phyloP scores from a whole-genome alignment of 139 green algal genomes.

The Asterochloris sp. region DNA sequence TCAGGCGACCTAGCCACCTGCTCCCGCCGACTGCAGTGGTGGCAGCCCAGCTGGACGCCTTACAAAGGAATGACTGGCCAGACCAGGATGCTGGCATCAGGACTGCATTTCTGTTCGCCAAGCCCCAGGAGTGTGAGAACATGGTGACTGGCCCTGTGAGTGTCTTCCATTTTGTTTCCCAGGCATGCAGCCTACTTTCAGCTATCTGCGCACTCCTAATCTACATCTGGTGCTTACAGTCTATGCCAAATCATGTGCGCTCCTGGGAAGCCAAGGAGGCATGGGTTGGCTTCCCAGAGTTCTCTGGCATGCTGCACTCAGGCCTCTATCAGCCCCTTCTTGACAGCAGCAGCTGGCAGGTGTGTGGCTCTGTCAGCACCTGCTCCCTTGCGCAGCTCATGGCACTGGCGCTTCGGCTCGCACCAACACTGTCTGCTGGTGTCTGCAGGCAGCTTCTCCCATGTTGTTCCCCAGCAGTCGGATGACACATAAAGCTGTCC shows the following conservation, averaged over 20 bases:
- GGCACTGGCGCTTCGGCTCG: not conserved
- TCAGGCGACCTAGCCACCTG: constrained; percentile 29
- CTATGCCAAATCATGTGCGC: constrained; percentile 20
- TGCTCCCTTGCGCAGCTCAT: not conserved
- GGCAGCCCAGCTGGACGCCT: constrained; percentile 46
- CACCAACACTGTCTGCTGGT: not conserved
- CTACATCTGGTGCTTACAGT: not conserved
- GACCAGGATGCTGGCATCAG: constrained; percentile 45
- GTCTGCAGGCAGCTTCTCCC: constrained; percentile 21
- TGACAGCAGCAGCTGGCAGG: constrained; percentile 51
- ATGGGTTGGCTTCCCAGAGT: constrained; percentile 46
- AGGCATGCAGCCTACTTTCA: too few relatives aligned
- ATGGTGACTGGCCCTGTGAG: constrained; percentile 18
- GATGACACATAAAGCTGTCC: constrained; percentile 40
- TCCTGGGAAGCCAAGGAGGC: constrained; percentile 47
- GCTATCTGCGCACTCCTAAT: not conserved
- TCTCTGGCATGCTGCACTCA: constrained; percentile 42
- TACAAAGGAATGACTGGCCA: constrained; percentile 72
- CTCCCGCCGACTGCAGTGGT: constrained; percentile 45
- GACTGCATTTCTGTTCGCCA: constrained; percentile 45
- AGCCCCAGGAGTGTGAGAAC: constrained; percentile 26
- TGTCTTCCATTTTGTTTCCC: not conserved
- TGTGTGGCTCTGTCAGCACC: not conserved
- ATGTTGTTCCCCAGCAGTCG: constrained; percentile 49
- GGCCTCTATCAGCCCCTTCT: constrained; percentile 42